Conservation (phyloP, 2,329 filamentous ascomycete species). For the Claviceps pazoutovae region DNA sequence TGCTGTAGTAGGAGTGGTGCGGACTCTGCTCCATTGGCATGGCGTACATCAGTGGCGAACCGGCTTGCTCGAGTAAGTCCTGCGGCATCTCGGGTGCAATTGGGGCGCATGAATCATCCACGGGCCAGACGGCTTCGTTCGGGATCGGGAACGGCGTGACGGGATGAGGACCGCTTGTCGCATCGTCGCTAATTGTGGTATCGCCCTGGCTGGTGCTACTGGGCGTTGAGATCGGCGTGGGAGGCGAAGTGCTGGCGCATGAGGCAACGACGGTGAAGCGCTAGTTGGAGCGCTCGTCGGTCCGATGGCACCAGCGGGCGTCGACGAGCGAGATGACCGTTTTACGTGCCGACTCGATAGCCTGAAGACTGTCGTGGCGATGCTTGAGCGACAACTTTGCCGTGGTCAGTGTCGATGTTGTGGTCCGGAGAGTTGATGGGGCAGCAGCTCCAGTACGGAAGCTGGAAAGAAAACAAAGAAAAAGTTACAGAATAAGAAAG, state of each 20-base stretch:
- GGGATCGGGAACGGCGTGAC: constrained; percentile 28
- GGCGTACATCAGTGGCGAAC: constrained; percentile 17
- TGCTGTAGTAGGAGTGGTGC: constrained; percentile 14
- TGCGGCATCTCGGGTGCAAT: constrained; percentile 20
- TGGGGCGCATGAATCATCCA: constrained; percentile 20
- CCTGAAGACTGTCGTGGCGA: constrained; percentile 16
- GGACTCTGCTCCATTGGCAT: constrained; percentile 18
- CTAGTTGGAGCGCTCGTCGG: constrained; percentile 4
- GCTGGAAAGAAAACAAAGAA: constrained; percentile 14
- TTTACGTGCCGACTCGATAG: constrained; percentile 22
- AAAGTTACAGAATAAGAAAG: too few species aligned
- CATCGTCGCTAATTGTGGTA: constrained; percentile 22
- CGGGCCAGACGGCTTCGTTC: constrained; percentile 22
- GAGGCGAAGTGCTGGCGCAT: neutral
- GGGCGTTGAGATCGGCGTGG: neutral
- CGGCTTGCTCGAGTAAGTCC: constrained; percentile 18
- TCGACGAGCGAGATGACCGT: constrained; percentile 22
- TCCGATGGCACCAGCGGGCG: constrained; percentile 14
- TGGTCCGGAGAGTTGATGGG: constrained; percentile 20
- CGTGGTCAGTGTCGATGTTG: constrained; percentile 12
- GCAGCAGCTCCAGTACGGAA: constrained; percentile 23
- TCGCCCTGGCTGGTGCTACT: constrained; percentile 7
- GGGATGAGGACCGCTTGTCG: constrained; percentile 22
- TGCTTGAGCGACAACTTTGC: constrained; percentile 16
- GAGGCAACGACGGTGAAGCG: neutral